Percentiles rank a stretch among this genome's conserved stretches.
Evolutionary conservation across 441 rosid species (phyloP).

Genomic region (Gossypium schwendimanii): DNA sequence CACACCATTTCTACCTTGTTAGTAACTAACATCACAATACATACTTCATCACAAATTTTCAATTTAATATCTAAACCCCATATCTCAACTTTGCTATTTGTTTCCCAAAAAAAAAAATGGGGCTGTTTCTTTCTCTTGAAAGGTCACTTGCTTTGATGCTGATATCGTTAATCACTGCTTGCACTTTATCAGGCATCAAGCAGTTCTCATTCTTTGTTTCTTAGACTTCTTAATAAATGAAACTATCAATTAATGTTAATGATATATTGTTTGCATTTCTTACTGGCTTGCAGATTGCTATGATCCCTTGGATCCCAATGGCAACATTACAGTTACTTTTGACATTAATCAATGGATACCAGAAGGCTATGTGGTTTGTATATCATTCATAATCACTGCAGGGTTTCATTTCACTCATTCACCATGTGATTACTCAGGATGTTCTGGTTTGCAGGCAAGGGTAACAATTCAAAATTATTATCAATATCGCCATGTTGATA

Average conservation of each 20-base stretch:
- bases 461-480: slow-evolving; percentile 45
- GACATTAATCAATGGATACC: slow-evolving; percentile 32
- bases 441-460: slow-evolving; percentile 32
- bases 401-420: neutral
- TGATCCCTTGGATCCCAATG: slow-evolving; percentile 56
- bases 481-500: slow-evolving; percentile 40
- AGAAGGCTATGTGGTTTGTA: slow-evolving; percentile 53
- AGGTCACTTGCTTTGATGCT: slow-evolving; percentile 13
- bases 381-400: neutral
- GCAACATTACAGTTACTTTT: slow-evolving; percentile 45
- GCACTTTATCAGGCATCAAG: slow-evolving; percentile 33
- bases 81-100: neutral
- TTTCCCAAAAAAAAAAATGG: slow-evolving; percentile 15
- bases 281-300: slow-evolving; percentile 38
- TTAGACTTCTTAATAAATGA: neutral
- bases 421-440: neutral
- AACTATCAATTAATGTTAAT: neutral
- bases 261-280: neutral
- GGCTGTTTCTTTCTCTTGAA: neutral
- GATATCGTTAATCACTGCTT: slow-evolving; percentile 11
- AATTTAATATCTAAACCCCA: neutral
- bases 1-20: neutral
- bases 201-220: slow-evolving; percentile 9
- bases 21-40: neutral
- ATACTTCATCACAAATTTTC: slow-evolving; percentile 6